These are phyloP conservation scores for Aphanomyces euteiches DNA, from an alignment of 352 stramenopile genomes.

Conservation along the genomic window DNA sequence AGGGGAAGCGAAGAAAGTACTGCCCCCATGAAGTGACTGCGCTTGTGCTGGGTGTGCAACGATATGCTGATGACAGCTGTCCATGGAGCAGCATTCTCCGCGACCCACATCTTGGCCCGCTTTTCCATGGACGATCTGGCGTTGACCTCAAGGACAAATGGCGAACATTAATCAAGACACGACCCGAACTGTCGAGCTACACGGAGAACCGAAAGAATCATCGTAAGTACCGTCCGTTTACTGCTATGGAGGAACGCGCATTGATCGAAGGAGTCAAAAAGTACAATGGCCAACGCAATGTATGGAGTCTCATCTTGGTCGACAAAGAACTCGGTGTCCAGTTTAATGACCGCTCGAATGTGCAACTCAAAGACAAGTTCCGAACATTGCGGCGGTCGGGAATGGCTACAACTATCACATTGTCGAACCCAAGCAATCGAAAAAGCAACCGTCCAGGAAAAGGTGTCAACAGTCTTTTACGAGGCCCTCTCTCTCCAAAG, in stretches of 20 bases:
- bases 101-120: constrained; percentile 61
- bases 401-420: constrained; percentile 40
- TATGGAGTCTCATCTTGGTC: constrained; percentile 79
- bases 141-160: constrained; percentile 84
- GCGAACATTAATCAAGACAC: constrained; percentile 76
- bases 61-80: constrained; percentile 79
- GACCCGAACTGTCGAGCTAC: constrained; percentile 66
- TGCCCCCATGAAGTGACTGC: constrained; percentile 83
- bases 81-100: constrained; percentile 78
- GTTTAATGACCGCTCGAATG: constrained; percentile 80
- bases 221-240: constrained; percentile 78
- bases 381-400: constrained; percentile 70
- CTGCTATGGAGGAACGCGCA: constrained; percentile 64
- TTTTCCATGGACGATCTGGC: constrained; percentile 73
- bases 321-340: constrained; percentile 72
- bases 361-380: constrained; percentile 84
- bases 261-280: constrained; percentile 86
- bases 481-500: constrained; percentile 31
- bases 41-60: constrained; percentile 71
- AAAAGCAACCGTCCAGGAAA: constrained; percentile 29
- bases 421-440: constrained; percentile 47
- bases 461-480: constrained; percentile 37
- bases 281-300: constrained; percentile 78
- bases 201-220: constrained; percentile 86
- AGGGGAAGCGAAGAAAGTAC: constrained; percentile 78